Base-by-base conservation (phyloP, 2,329 filamentous ascomycete genomes). In the Pestalotiopsis sp. region DNA sequence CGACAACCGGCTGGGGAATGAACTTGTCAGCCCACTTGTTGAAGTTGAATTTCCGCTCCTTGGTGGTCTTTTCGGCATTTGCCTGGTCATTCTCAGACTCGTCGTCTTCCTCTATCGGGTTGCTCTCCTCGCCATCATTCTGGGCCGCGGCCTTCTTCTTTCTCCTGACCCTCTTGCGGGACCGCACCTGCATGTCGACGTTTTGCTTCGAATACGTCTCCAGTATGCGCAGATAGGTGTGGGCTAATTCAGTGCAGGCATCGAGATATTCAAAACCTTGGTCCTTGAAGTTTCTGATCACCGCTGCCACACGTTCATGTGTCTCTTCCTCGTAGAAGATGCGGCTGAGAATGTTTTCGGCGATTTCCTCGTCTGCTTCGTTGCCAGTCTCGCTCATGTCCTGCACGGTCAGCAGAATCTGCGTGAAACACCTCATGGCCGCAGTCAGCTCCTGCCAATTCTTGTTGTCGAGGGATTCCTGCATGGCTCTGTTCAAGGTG, bases 301-400 rank as follows among this genome's bases (percentile, higher is more conserved):
- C 92, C 69, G 90, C 88, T 38, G 95, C 88, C 65, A 99, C 88
- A 27, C 93, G 87, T 70, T 99, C 95, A 76, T 99, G 95, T 0
- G 95, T 98, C 0, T 93, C 89, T 77, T 98, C 94, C 80, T 99
- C 96, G 81, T 99, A 99, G 79, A 99, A 99, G n/a, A 99, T 93
- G 70, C 95, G 93, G 75, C 92, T 97, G 66, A 97, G 89, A 13
- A 97, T 98, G 74, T 99, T 99, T 78, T 99, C 95, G 0, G 96
- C 95, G 78, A 99, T 98, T 74, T 98, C 96, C 77, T 97, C 92
- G 73, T 99, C 93, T n/a, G 98, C 95, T 71, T 98, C 95, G 38
- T 93, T 87, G 0, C 88, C 87, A 1, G 93, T 96, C 61, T 92
- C 90, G 1, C 91, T 86, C 95, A 99, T 98, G 70, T 97, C 93